phyloP scores from a whole-genome alignment of 257 asterid species.

The Jasminum sambac region DNA sequence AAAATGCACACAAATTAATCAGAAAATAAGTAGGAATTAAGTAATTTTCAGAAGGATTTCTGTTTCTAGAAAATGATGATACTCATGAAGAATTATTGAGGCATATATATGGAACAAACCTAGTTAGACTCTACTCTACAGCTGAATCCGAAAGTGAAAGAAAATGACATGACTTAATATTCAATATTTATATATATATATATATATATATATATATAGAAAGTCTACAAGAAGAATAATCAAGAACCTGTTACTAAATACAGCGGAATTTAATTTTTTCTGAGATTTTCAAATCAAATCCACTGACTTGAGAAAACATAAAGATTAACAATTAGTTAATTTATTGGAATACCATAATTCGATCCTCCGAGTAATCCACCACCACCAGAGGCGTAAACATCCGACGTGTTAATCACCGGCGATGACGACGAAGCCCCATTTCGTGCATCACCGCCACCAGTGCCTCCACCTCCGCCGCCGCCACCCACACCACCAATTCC shows the following conservation, averaged over 20 bases:
- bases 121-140: slow-evolving; percentile 30
- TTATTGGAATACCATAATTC: slow-evolving; percentile 48
- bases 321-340: slow-evolving; percentile 32
- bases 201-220: slow-evolving; percentile 8
- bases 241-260: slow-evolving; percentile 21
- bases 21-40: not conserved
- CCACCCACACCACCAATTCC: too few relatives aligned
- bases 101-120: slow-evolving; percentile 24
- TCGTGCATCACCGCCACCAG: slow-evolving; percentile 23
- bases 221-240: slow-evolving; percentile 16
- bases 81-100: slow-evolving; percentile 20
- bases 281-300: not conserved
- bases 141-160: slow-evolving; percentile 25
- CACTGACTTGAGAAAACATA: slow-evolving; percentile 9
- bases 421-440: slow-evolving; percentile 32
- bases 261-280: not conserved
- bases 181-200: too few relatives aligned
- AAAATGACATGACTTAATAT: not conserved
- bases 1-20: not conserved
- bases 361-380: slow-evolving; percentile 64
- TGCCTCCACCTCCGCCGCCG: too few relatives aligned
- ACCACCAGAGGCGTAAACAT: slow-evolving; percentile 37
- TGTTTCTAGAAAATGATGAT: slow-evolving; percentile 29
- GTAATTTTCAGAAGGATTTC: slow-evolving; percentile 14
- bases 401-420: slow-evolving; percentile 36